Evolutionary conservation across 2,329 filamentous ascomycete species (phyloP), one percentile per base, ranked within the genome.

Genomic region (Echinosphaeria canescens): DNA sequence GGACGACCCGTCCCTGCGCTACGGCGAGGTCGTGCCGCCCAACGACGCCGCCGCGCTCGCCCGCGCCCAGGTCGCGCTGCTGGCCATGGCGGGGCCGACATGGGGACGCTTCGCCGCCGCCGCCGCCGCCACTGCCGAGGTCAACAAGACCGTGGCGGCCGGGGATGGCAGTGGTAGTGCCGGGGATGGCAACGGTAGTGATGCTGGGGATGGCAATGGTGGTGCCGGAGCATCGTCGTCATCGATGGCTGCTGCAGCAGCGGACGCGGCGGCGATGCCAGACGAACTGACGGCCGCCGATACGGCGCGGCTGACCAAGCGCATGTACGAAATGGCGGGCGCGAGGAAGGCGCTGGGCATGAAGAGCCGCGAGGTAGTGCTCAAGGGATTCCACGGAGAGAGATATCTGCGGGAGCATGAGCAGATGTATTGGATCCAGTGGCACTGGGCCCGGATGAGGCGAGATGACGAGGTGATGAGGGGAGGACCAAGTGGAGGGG

Each of bases 1-100:
- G n/a, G 57, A 54, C 0, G 53, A 57, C 26, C 49, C 51, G 25
- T 53, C 49, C 12, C 38, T 36, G 34, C 48, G 54, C 4, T 73
- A 64, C 46, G 66, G 62, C 33, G 66, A 64, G 30, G 62, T 73
- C 5, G 65, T 73, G 3, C 61, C 67, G 10, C 68, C 67, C 3
- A 73, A 73, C 35, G 68, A 74, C 39, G 56, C 66, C 4, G 53
- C 55, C 20, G 57, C 60, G 4, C 50, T 74, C 2, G 68, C 67
- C 2, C 51, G 59, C 14, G 68, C 68, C 1, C 68, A 74, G 36
- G 60, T 74, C 33, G 60, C 61, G 29, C 54, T 73, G 35, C 51
- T 74, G 10, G 63, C 56, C 5, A 57, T 74, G 50, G 46, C 70
- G 2, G 67, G 62, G 4, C 59, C 68, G n/a, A n/a, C n/a, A 38